Percentiles rank a stretch among this genome's conserved stretches.
Conservation (phyloP, 352 stramenopile genomes). For the Pythium pyrilobum region DNA sequence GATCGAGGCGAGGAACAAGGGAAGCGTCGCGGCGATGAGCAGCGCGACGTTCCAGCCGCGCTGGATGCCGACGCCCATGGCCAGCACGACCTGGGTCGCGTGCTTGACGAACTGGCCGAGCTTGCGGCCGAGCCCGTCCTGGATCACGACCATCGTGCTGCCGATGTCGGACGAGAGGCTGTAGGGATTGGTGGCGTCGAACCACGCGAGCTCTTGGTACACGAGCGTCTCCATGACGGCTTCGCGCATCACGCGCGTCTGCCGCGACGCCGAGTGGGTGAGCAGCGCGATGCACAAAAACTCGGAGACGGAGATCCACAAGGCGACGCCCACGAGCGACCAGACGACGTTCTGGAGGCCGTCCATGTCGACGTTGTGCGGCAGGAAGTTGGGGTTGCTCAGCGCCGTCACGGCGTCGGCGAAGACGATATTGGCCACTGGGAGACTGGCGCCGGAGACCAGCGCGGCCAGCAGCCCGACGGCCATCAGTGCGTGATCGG, state of each 20-base stretch:
- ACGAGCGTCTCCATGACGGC: constrained; percentile 17
- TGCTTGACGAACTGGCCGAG: constrained; percentile 31
- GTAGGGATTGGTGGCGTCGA: constrained; percentile 11
- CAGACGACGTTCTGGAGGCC: constrained; percentile 13
- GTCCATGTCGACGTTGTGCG: constrained; percentile 20
- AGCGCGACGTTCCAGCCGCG: constrained; percentile 38
- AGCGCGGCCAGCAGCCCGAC: constrained; percentile 13
- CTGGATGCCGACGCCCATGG: constrained; percentile 36
- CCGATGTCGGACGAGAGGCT: constrained; percentile 41
- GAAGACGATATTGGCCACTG: constrained; percentile 20
- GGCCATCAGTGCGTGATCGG: constrained; percentile 18
- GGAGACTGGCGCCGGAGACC: constrained; percentile 17
- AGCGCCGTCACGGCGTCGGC: constrained; percentile 20
- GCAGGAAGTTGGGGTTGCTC: constrained; percentile 11
- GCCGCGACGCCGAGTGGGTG: constrained; percentile 15
- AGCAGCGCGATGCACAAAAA: constrained; percentile 19
- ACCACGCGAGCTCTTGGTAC: constrained; percentile 15
- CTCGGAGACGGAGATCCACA: constrained; percentile 20
- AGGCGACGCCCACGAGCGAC: constrained; percentile 16
- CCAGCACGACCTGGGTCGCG: constrained; percentile 28
- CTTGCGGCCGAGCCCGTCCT: constrained; percentile 23
- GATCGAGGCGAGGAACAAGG: constrained; percentile 26
- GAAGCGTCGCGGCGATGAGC: constrained; percentile 26
- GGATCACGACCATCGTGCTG: constrained; percentile 32
- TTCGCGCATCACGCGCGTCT: constrained; percentile 21